A percentile compares a stretch with the other conserved stretches of the same genome.
These are phyloP conservation scores for Auriscalpium microsporum DNA, from an alignment of 768 basidiomycete genomes.

Conservation along the genomic window DNA sequence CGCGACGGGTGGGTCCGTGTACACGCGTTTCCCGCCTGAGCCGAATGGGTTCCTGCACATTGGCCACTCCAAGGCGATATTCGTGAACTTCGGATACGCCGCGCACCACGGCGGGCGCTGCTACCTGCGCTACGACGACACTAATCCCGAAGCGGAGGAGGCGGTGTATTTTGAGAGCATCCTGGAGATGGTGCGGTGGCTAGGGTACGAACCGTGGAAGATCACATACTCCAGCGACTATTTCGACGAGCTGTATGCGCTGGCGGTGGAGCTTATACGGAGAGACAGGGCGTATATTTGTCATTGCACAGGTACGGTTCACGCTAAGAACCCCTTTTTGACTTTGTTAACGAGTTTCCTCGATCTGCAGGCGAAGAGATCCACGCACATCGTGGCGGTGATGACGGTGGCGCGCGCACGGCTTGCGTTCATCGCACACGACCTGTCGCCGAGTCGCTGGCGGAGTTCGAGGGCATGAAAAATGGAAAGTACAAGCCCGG, in stretches of 20 bases:
- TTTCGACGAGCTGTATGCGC: conserved; percentile 77
- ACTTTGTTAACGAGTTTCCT: not conserved
- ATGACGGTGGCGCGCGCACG: conserved; percentile 66
- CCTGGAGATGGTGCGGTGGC: conserved; percentile 90
- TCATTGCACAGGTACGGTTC: conserved; percentile 81
- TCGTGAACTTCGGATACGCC: conserved; percentile 97
- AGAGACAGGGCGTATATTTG: conserved; percentile 93
- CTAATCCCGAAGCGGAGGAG: conserved; percentile 98
- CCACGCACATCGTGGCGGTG: conserved; percentile 77
- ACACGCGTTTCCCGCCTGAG: conserved; percentile 97
- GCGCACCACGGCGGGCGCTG: conserved; percentile 88
- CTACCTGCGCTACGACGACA: conserved; percentile 95
- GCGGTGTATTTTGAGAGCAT: conserved; percentile 94
- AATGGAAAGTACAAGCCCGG: conserved; percentile 85
- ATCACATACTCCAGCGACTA: conserved; percentile 99
- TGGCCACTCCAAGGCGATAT: conserved; percentile 97
- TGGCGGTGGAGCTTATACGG: conserved; percentile 83
- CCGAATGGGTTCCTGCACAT: conserved; percentile 95
- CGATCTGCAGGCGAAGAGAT: conserved; percentile 76
- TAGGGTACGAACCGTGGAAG: conserved; percentile 97
- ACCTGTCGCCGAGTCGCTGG: conserved; percentile 79
- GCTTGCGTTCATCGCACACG: conserved; percentile 84
- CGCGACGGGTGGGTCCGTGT: conserved; percentile 73
- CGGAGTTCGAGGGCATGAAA: conserved; percentile 89
- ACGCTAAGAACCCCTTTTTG: not conserved